These are phyloP conservation scores for Cercospora nicotianae DNA, from an alignment of 2,329 filamentous ascomycete genomes.

Conservation along the genomic window DNA sequence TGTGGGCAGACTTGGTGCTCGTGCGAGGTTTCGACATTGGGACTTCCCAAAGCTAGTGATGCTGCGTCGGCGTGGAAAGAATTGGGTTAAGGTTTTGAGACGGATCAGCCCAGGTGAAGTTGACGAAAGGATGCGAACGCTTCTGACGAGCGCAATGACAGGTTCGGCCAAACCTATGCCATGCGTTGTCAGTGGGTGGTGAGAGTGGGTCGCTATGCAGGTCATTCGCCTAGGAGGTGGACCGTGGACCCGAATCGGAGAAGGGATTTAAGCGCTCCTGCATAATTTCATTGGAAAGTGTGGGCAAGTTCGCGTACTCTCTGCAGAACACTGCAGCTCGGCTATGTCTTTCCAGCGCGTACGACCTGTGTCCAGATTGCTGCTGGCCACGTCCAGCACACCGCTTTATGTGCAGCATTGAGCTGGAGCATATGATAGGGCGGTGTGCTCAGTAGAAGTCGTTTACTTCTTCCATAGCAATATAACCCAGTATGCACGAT, in stretches of 20 bases:
- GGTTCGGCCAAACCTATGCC: slow-evolving; percentile 4
- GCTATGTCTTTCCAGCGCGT: not conserved
- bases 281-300: slow-evolving; percentile 7
- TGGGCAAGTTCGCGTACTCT: slow-evolving; percentile 9
- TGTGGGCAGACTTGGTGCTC: not conserved
- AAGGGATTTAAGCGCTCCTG: slow-evolving; percentile 9
- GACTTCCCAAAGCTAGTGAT: not conserved
- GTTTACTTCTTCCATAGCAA: not conserved
- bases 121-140: slow-evolving; percentile 1
- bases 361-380: not conserved
- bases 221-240: slow-evolving; percentile 4
- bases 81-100: not conserved
- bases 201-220: slow-evolving; percentile 1
- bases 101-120: not conserved
- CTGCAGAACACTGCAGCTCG: slow-evolving; percentile 5
- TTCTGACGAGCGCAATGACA: not conserved
- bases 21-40: not conserved
- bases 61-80: not conserved
- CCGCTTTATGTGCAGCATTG: slow-evolving; percentile 4
- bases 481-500: not conserved
- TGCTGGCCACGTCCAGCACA: slow-evolving; percentile 3
- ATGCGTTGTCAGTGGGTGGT: slow-evolving; percentile 9
- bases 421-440: not conserved
- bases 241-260: slow-evolving; percentile 5
- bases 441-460: not conserved